Percentiles rank a stretch among this genome's conserved stretches.
phyloP scores from a whole-genome alignment of 1,284 basidiomycete species.

The Gymnopus androsaceus region DNA sequence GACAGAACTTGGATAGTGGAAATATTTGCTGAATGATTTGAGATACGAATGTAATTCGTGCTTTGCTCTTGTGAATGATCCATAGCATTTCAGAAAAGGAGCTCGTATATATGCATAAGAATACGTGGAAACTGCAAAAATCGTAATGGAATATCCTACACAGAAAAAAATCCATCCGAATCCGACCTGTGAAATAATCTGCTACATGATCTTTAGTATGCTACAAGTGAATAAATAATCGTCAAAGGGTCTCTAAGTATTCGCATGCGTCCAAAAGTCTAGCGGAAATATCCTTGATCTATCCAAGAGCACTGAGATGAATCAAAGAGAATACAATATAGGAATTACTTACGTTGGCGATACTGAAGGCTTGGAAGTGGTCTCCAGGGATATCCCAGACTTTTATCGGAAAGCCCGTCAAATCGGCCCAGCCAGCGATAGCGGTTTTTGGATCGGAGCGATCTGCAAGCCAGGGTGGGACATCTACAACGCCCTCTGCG shows the following conservation, averaged over 20 bases:
- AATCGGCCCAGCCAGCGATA: constrained; percentile 49
- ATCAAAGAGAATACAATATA: too few species aligned
- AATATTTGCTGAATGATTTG: too few species aligned
- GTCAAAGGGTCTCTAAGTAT: constrained; percentile 8
- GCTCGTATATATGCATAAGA: too few species aligned
- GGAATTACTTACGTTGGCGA: constrained; percentile 49
- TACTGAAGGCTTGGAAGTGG: constrained; percentile 63
- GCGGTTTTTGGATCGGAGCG: constrained; percentile 37
- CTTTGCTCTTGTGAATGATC: too few species aligned
- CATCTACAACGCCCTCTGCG: constrained; percentile 27
- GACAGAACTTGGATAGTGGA: too few species aligned
- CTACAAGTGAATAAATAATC: background rate
- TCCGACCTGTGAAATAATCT: background rate
- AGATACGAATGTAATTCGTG: too few species aligned
- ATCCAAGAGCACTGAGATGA: background rate
- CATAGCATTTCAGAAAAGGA: too few species aligned
- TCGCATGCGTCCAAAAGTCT: constrained; percentile 11
- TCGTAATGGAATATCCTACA: too few species aligned
- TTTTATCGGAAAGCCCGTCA: constrained; percentile 42
- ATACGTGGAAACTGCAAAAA: too few species aligned
- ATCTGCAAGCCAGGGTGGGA: constrained; percentile 54
- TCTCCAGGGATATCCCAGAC: constrained; percentile 63
- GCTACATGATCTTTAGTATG: background rate
- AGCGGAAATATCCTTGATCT: background rate
- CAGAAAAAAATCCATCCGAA: too few species aligned